Conservation (phyloP, 148 eudicot species). For the Rhododendron simsii region DNA sequence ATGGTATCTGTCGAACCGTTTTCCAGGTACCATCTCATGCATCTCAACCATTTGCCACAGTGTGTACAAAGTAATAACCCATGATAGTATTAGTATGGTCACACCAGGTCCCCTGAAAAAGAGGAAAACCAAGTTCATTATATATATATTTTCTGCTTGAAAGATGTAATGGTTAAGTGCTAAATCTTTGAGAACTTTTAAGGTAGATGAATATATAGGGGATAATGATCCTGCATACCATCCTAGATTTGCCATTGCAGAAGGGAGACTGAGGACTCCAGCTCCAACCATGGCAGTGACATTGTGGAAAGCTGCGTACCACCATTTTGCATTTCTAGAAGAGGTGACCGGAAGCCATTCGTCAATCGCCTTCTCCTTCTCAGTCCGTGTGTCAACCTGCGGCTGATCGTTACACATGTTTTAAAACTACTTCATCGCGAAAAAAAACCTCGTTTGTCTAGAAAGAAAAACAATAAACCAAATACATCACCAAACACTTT, state of each 20-base stretch:
- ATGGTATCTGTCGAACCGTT: conserved; percentile 35
- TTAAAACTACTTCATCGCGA: not conserved
- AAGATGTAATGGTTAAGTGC: not conserved
- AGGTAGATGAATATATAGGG: not conserved
- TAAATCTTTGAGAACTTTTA: not conserved
- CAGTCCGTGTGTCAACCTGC: conserved; percentile 8
- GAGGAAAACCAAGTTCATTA: not conserved
- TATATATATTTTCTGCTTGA: no score
- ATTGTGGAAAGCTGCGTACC: conserved; percentile 27
- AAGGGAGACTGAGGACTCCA: conserved; percentile 21
- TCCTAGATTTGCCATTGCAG: conserved; percentile 20
- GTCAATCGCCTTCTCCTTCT: conserved; percentile 18
- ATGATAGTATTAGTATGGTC: conserved; percentile 20
- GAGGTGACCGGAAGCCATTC: conserved; percentile 22
- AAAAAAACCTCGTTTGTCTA: not conserved
- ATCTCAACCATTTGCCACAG: conserved; percentile 38
- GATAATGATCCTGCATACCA: conserved; percentile 4
- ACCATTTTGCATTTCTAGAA: conserved; percentile 23
- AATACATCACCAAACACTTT: not conserved
- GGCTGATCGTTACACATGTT: not conserved
- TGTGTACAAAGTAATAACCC: conserved; percentile 31
- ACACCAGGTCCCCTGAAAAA: conserved; percentile 34
- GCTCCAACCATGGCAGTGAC: conserved; percentile 30
- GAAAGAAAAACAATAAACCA: no score
- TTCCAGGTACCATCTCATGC: conserved; percentile 36